A percentile compares a stretch with the other conserved stretches of the same genome.
Evolutionary conservation across 805 yeast genomes (phyloP).

Genomic region (Starmera pachycereana): DNA sequence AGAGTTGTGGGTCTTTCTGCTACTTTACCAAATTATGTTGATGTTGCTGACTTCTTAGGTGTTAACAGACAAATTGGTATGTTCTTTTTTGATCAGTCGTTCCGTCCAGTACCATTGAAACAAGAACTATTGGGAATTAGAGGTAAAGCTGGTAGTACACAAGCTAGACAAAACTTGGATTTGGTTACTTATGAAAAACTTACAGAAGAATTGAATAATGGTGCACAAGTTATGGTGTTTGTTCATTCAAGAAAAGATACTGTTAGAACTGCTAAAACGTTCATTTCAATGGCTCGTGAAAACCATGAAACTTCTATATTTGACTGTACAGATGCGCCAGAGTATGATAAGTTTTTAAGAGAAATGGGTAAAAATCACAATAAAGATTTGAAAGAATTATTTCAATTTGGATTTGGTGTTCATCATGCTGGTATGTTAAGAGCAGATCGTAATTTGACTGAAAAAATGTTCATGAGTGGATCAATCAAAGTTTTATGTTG

Average conservation of each 20-base stretch:
- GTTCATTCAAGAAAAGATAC: conserved; percentile 96
- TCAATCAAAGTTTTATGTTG: conserved; percentile 84
- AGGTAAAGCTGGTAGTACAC: conserved; percentile 74
- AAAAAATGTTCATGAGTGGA: conserved; percentile 77
- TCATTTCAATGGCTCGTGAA: conserved; percentile 56
- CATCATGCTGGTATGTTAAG: conserved; percentile 98
- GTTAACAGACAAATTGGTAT: conserved; percentile 86
- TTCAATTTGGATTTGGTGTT: conserved; percentile 75
- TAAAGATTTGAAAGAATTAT: conserved; percentile 73
- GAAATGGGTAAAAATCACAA: conserved; percentile 67
- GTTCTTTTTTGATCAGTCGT: conserved; percentile 89
- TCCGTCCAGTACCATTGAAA: conserved; percentile 87
- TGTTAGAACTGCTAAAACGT: conserved; percentile 65
- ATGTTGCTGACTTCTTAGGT: conserved; percentile 90
- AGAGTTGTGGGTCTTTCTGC: conserved; percentile 93
- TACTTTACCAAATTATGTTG: conserved; percentile 82
- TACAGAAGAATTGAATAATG: conserved; percentile 51
- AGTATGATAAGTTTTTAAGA: conserved; percentile 36
- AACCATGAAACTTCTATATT: conserved; percentile 47
- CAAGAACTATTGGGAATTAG: conserved; percentile 82
- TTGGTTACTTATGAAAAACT: conserved; percentile 68
- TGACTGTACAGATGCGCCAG: conserved; percentile 39
- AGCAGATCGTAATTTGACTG: conserved; percentile 81
- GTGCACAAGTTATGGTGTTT: conserved; percentile 91
- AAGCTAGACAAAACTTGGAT: conserved; percentile 63